Evolutionary conservation across 2,329 filamentous ascomycete species (phyloP), one percentile per base, ranked within the genome.

Genomic region (Trichoderma sp.): DNA sequence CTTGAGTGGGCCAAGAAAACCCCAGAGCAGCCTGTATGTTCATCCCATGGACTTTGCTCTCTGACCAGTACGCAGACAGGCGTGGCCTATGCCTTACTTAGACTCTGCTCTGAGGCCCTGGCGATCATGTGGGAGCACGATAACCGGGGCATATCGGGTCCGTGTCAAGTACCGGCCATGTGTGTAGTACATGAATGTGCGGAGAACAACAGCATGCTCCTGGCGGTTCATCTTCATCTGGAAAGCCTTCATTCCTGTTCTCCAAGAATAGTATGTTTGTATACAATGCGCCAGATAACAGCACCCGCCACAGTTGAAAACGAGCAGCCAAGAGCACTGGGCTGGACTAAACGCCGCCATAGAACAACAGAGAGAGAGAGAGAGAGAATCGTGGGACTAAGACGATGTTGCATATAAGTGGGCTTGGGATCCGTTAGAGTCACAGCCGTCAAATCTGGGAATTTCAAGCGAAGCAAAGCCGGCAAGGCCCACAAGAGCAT

Each of bases 401-500:
- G 37, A 65, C 35, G 37, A 39, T 45, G 27, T 34, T 52, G 52
- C 37, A 34, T 13, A 48, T 35, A 29, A 35, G 52, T 57, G 63
- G 63, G 17, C 25, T 56, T 48, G 39, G 53, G 27, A 29, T 48
- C 52, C 15, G 37, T 45, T 48, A 52, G 37, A 35, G 52, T 37
- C 50, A 65, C 63, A 56, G 27, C 53, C 27, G 19, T 65, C 29
- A 13, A 65, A 65, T 65, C 19, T 48, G 52, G 63, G 29, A 56
- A 57, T 48, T 37, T 4, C 37, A 65, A 65, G 63, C 63, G 63
- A 65, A 32, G 27, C 35, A 37, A 48, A 35, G 37, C 37, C 29
- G 58, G 29, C n/a, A 32, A 65, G 27, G 29, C 63, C 52, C 61
- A 35, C 37, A 27, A 5, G 8, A 35, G 12, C 8, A 35, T 48